Conservation (phyloP, 2,329 filamentous ascomycete genomes). For the Chaetomium olivaceum region DNA sequence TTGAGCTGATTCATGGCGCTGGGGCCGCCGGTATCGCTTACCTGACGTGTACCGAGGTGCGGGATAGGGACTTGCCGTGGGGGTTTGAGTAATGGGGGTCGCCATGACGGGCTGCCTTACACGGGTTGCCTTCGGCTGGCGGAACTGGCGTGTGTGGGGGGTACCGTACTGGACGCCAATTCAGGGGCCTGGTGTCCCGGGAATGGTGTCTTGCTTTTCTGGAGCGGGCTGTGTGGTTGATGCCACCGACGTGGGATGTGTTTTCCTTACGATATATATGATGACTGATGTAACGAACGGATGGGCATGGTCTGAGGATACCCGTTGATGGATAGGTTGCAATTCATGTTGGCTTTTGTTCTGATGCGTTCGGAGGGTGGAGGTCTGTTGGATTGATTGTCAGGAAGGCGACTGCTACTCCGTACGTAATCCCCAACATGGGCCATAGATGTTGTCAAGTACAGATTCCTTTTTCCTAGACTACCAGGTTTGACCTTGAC, state of each 20-base stretch:
- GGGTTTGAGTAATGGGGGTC: slow-evolving; percentile 37
- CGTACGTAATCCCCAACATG: not conserved
- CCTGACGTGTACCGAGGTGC: slow-evolving; percentile 52
- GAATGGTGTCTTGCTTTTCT: not conserved
- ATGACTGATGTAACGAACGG: slow-evolving; percentile 23
- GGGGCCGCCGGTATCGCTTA: slow-evolving; percentile 49
- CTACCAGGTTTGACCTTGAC: not conserved
- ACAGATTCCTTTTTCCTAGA: not conserved
- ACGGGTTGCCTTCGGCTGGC: not conserved
- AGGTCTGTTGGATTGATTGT: not conserved
- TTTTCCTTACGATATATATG: slow-evolving; percentile 23
- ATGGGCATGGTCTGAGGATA: slow-evolving; percentile 25
- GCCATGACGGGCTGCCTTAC: not conserved
- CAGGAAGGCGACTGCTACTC: not conserved
- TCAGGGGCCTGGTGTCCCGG: slow-evolving; percentile 17
- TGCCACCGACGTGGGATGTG: not conserved
- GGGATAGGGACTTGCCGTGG: slow-evolving; percentile 55
- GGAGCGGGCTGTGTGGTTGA: not conserved
- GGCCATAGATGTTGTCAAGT: not conserved
- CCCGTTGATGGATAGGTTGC: slow-evolving; percentile 23
- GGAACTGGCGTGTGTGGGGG: not conserved
- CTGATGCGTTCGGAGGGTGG: not conserved
- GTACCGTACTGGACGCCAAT: not conserved
- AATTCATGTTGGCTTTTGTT: slow-evolving; percentile 10
- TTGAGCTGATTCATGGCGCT: slow-evolving; percentile 60